Base-by-base conservation (phyloP, 2,329 filamentous ascomycete species). In the Fusarium bulbicola region DNA sequence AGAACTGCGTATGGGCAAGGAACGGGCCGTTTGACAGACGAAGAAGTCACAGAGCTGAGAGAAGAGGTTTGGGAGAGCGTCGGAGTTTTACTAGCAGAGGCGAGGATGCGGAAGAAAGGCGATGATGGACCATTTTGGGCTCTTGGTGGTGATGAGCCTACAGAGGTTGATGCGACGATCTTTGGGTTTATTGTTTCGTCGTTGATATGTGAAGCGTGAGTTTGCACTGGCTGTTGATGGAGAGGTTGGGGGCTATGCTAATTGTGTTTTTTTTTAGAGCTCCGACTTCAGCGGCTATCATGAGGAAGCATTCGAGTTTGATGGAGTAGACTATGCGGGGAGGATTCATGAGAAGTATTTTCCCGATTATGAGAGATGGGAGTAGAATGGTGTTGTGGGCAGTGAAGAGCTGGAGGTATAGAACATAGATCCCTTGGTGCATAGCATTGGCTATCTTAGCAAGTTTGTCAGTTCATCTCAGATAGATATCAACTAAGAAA, bases 331-430 rank as follows among this genome's bases (percentile, higher is more conserved):
- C n/a, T n/a, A 91, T 78, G 89, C 87, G 7, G 75, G 75, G 42
- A 83, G 86, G 63, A 89, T 92, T 46, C 88, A 91, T 75, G 79
- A 84, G 52, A 66, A 69, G 9, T 90, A 88, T 74, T 92, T 92
- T 72, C 83, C 87, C 0, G 89, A 92, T 40, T 91, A 91, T 74
- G 81, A 85, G 65, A 76, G 76, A 36, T 83, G 84, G 81, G 61
- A 77, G 30, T 64, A 52, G 73, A 5, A 20, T 34, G 49, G n/a
- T 6, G 8, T 20, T 24, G n/a, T 20, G 20, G 20, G 26, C 20
- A 30, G 16, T 40, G 15, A 12, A 16, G 7, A 30, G 24, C 7
- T 28, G 24, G 24, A 28, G 24, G 34, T 16, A 39, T 9, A n/a
- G 34, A 13, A 16, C 18, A 1, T 53, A n/a, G 34, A 53, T 13